These are phyloP conservation scores for Filosporella fistucella DNA, from an alignment of 495 filamentous ascomycete species.

Conservation along the genomic window DNA sequence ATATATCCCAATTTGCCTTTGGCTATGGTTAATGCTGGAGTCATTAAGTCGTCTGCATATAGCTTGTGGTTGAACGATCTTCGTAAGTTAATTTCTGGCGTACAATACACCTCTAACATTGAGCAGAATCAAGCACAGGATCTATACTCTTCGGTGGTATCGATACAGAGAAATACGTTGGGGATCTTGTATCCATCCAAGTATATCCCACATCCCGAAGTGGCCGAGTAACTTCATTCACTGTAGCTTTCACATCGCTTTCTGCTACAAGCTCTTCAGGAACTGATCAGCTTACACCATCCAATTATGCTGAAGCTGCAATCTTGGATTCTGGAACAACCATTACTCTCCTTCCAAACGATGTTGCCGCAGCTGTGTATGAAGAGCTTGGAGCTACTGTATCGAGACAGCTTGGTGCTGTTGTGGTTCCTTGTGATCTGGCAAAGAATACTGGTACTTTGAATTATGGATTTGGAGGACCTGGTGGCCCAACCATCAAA, in stretches of 20 bases:
- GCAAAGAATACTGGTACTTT: slow-evolving; percentile 57
- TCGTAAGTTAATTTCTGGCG: slow-evolving; percentile 25
- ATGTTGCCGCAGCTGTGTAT: slow-evolving; percentile 61
- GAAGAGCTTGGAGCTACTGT: slow-evolving; percentile 62
- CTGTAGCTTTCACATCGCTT: slow-evolving; percentile 66
- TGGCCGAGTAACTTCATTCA: slow-evolving; percentile 52
- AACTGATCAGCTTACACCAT: slow-evolving; percentile 43
- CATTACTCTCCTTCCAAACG: slow-evolving; percentile 76
- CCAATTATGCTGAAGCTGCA: slow-evolving; percentile 54
- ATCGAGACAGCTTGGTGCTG: slow-evolving; percentile 37
- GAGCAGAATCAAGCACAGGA: slow-evolving; percentile 55
- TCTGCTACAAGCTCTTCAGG: slow-evolving; percentile 39
- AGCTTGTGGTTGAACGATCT: slow-evolving; percentile 87
- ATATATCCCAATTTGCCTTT: slow-evolving; percentile 77
- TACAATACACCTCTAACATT: neutral
- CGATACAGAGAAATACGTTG: slow-evolving; percentile 78
- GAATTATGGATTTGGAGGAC: slow-evolving; percentile 67
- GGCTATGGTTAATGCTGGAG: slow-evolving; percentile 64
- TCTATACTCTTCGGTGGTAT: slow-evolving; percentile 91
- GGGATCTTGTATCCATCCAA: slow-evolving; percentile 65
- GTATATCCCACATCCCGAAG: slow-evolving; percentile 38
- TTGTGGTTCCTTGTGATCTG: slow-evolving; percentile 68
- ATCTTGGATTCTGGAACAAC: slow-evolving; percentile 89
- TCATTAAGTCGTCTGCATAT: slow-evolving; percentile 81
- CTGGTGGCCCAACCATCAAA: slow-evolving; percentile 57